Conservation (phyloP, 305 asterid species). For the Nicotiana rustica region DNA sequence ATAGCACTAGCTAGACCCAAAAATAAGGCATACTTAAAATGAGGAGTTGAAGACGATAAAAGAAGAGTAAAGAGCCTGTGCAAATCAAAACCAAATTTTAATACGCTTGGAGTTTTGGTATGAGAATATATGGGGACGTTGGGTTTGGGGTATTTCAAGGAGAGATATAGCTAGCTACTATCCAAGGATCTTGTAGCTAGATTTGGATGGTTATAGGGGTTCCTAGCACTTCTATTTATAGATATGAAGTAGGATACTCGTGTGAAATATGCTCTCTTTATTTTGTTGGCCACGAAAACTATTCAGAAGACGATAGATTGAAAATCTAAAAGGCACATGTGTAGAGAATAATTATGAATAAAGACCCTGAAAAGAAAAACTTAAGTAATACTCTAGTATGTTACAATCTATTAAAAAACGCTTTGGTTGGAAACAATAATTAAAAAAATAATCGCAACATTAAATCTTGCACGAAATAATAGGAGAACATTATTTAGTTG, state of each 20-base stretch:
- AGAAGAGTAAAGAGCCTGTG: neutral
- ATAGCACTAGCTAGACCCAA: neutral
- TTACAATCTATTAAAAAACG: too few relatives aligned
- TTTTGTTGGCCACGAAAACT: neutral
- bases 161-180: constrained; percentile 7
- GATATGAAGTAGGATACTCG: neutral
- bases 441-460: too few relatives aligned
- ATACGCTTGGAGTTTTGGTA: neutral
- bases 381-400: too few relatives aligned
- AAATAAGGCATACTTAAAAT: neutral
- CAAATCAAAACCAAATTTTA: neutral
- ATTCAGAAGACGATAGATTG: neutral
- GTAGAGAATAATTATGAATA: too few relatives aligned
- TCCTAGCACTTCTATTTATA: constrained; percentile 28
- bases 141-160: neutral
- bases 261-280: neutral
- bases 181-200: neutral
- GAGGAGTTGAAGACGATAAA: neutral
- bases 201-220: constrained; percentile 21
- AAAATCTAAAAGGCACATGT: neutral
- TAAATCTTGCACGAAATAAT: too few relatives aligned
- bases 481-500: too few relatives aligned
- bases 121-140: neutral
- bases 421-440: too few relatives aligned
- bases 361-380: too few relatives aligned